Evolutionary conservation across 1,284 basidiomycete species (phyloP), one percentile per base, ranked within the genome.

Genomic region (Cryptococcus sp.): DNA sequence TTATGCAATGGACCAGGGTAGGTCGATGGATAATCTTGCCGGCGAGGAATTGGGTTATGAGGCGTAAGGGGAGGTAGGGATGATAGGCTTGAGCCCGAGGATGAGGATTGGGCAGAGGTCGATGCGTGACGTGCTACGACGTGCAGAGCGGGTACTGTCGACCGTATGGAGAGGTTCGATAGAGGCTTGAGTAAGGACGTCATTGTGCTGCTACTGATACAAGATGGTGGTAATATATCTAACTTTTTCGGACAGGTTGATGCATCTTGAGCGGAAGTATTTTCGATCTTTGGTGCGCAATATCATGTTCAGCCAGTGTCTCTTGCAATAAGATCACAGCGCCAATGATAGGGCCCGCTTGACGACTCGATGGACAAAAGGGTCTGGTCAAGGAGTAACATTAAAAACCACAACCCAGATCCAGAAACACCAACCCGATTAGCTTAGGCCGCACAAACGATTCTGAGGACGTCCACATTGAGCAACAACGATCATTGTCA

Each of bases 1-100:
- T 63, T 57, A 57, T 65, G 65, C 19, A 47, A 18, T 3, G 65
- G 66, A 2, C 52, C 51, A n/a, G 50, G 32, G 53, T 56, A 51
- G 13, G 45, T 52, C 28, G 56, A 52, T 7, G 61, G 61, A 50
- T 53, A 67, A 22, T 46, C 40, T n/a, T 57, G 45, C 9, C 52
- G 41, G 22, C 64, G 62, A 16, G 64, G 64, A n/a, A 67, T 57
- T n/a, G 57, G 55, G 53, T 52, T 36, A 40, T 49, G 52, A 2
- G 63, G 59, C 37, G 61, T 46, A 4, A 53, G 47, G 45, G 53
- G 52, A 14, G 58, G 46, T 44, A 55, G 57, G 9, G 44, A 16
- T 41, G 57, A 53, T 16, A 53, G 46, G 21, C 55, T 24, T 23
- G 50, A 42, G 25, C 39, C n/a, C 11, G 55, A 32, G 11, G 53